Conservation (phyloP, 768 basidiomycete species). For the Russula virescens region DNA sequence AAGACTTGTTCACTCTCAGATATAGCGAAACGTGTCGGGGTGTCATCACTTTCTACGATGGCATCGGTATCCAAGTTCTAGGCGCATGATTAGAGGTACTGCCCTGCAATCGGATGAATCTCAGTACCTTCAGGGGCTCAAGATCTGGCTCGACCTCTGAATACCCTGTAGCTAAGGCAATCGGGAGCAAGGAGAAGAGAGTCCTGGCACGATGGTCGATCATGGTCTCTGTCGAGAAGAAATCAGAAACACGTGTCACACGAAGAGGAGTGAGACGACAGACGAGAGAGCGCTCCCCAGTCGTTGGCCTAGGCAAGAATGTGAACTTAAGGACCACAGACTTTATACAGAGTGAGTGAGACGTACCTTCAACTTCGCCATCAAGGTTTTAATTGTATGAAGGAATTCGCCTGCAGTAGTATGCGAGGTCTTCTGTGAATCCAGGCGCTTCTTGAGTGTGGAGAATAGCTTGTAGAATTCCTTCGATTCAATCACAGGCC, state of each 20-base stretch:
- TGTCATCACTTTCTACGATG: constrained; percentile 36
- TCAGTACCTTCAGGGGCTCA: constrained; percentile 46
- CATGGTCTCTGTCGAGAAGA: constrained; percentile 38
- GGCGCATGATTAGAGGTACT: neutral
- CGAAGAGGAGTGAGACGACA: constrained; percentile 24
- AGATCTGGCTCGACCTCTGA: constrained; percentile 40
- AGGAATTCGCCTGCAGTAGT: constrained; percentile 49
- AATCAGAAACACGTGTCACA: neutral
- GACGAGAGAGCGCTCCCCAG: constrained; percentile 60
- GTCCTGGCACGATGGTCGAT: constrained; percentile 39
- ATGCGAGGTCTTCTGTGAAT: constrained; percentile 46
- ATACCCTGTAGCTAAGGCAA: constrained; percentile 45
- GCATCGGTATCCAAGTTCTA: constrained; percentile 51
- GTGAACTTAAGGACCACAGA: neutral
- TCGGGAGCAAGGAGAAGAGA: constrained; percentile 38
- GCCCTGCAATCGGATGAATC: neutral
- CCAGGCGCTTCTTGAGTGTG: constrained; percentile 41
- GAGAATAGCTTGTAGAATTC: constrained; percentile 56
- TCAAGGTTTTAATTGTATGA: constrained; percentile 52
- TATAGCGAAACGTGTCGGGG: constrained; percentile 33
- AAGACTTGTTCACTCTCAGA: constrained; percentile 23
- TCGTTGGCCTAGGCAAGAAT: constrained; percentile 45
- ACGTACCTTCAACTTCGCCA: constrained; percentile 61
- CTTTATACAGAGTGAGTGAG: neutral
- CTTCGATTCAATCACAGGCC: constrained; percentile 60